Base-by-base conservation (phyloP, 2,329 filamentous ascomycete genomes). In the Aspergillus pseudonomiae region DNA sequence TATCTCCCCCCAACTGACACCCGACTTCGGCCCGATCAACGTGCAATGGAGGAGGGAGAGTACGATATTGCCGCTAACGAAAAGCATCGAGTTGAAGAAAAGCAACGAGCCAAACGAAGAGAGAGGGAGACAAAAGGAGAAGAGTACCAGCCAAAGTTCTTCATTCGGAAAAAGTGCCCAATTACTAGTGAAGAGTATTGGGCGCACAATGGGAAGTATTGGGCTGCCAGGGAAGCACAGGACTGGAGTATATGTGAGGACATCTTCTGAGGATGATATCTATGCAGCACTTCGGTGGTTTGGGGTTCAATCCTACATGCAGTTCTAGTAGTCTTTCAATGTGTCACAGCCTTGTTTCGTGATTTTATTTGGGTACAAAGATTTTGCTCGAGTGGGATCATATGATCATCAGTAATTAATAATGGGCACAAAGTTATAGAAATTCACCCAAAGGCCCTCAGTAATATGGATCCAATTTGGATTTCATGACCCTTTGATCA, bases 41-140 rank as follows among this genome's bases (percentile, higher is more conserved):
- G 95, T 12, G 95, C 95, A 2, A 99, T 99, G 95, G 95, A 99
- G 77, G 94, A 98, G 65, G 95, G 94, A n/a, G 88, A 94, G 78
- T 99, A 99, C 74, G 94, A 98, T 73, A 85, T 95, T 64, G 95
- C 95, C 1, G 95, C 94, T 0, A 87, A 86, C 6, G 95, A 99
- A 83, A 99, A 99, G 86, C 95, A 94, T 73, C 86, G 95, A 1
- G 87, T 99, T 0, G 95, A 99, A 78, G 91, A 97, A 81, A 93
- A 89, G 67, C 95, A 99, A 82, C 85, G 95, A 64, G 88, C 89
- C 11, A 89, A 90, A 63, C 83, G 95, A 65, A 82, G 91, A 60
- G 81, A 85, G 63, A 84, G 94, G 28, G 94, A 99, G 79, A 85
- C 85, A 34, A 85, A 80, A 2, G 95, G 95, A 4, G 91, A 96